Evolutionary conservation across 2,329 filamentous ascomycete species (phyloP), one percentile per base, ranked within the genome.

Genomic region (Ustilaginoidea virens): DNA sequence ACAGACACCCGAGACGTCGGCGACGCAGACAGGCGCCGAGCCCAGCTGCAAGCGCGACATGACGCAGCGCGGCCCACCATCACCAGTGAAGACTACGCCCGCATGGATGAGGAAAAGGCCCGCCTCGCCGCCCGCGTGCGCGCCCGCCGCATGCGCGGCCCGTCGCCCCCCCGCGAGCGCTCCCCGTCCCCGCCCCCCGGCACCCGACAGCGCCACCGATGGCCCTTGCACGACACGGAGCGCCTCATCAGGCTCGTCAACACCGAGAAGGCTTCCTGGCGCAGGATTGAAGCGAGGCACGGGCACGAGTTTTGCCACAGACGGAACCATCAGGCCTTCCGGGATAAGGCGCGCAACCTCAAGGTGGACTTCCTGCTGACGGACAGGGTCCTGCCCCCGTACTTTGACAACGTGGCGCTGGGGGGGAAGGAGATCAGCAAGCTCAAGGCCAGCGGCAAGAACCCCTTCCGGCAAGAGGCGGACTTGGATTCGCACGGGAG

Each of bases 331-430:
- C 66, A 70, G 44, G 61, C 63, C 4, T 56, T 66, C 32, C 64
- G 67, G 5, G 67, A 72, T 52, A 66, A 64, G 46, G 67, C 67
- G n/a, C 60, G 67, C 28, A 60, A 67, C 32, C 37, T 69, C 31
- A 72, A 72, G 49, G 61, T 66, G 20, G 57, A 63, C 18, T 54
- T 63, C 25, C 49, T 72, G 11, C 52, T 58, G 28, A 44, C 48
- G 3, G 63, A 69, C 39, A 35, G 33, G 3, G 21, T 48, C 7
- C 46, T 72, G 4, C 63, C 65, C 2, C 45, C 48, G 0, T 50
- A 54, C 5, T 72, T 71, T 33, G 63, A 72, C 36, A 42, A 49
- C 4, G 59, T 72, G 11, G 46, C 51, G 8, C 50, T 72, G 10
- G 53, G 63, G 11, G 49, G 48, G 35, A 72, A 71, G 46, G 66